Evolutionary conservation across 2,329 filamentous ascomycete genomes (phyloP), one percentile per base, ranked within the genome.

Genomic region (Ophiostoma montium): DNA sequence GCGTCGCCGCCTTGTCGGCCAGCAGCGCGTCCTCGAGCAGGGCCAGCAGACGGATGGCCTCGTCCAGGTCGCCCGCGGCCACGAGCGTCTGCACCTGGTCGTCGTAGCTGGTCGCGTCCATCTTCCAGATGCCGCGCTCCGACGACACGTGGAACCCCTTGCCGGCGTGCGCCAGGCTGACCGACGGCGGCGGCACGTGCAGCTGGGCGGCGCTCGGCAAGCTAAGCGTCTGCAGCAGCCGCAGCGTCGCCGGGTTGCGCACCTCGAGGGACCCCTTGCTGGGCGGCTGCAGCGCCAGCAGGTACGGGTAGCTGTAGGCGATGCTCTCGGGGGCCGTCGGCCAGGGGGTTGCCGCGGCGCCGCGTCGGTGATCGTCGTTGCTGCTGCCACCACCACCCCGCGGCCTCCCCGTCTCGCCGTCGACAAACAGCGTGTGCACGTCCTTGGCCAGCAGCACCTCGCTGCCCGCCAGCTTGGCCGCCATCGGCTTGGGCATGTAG

Each of bases 361-460:
- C 23, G 23, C 23, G 23, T 27, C 23, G 23, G 5, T 8, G 23
- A 5, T 8, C 23, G 8, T 27, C 23, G 8, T 27, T 8, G 23
- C 23, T 8, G 23, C 23, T 8, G 23, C 8, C 23, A 8, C 23
- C 23, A 8, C 21, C 18, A 16, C n/a, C 42, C 64, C 86, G 86
- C 41, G 89, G 83, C 13, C 52, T 23, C 0, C 88, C 75, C 56
- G 87, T 89, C 5, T 89, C 92, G 30, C 87, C 75, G 11, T 83
- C 77, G 56, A 95, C 84, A 62, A 98, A 98, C 47, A 95, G 69
- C 1, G 89, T 94, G 62, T 95, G 94, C 59, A 95, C 87, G 58
- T 98, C 92, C 63, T 94, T 95, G n/a, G 90, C 87, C n/a, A 98
- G 72, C 51, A 98, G 68, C 62, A 96, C 78, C 65, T 95, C 78